Base-by-base conservation (phyloP, 768 basidiomycete species). In the Calocera viscosa region DNA sequence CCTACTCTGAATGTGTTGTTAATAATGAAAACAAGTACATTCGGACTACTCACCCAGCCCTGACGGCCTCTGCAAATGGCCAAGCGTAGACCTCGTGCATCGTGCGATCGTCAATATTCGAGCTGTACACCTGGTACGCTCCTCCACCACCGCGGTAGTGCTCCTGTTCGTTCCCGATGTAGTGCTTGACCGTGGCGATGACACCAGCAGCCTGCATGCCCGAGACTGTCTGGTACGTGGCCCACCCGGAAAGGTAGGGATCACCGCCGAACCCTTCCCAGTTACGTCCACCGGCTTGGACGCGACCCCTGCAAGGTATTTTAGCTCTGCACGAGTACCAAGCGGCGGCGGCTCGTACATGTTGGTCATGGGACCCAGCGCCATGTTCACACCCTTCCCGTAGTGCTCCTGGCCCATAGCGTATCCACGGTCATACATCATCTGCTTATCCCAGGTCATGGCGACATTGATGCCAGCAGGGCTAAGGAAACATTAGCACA, bases 401-500 rank as follows among this genome's bases (percentile, higher is more conserved):
- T 81, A 81, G 77, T 90, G 88, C 74, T 98, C 94, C 66, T 80
- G 72, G 22, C 92, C 94, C 84, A 96, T 88, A 43, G 83, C 86
- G 2, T 83, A 72, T 1, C 90, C 93, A 30, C 93, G 86, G 17
- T 78, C 76, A 65, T 91, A 88, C 66, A 95, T 85, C 34, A 95
- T 80, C 11, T 81, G 80, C 43, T 88, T 89, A 71, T 91, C 91
- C 77, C 83, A 92, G 11, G 72, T 72, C 19, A 70, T 66, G 19
- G 68, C 72, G 34, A 69, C 68, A 43, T 71, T 71, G 60, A 72
- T 69, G 2, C 70, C 72, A 49, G 72, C 69, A 26, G 71, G 71
- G 65, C 66, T 47, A 19, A 47, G 19, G 24, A 47, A 7, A 19
- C 7, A 47, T 17, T 19, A 38, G 35, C 14, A 38, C 7, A 47